phyloP scores from a whole-genome alignment of 2,329 filamentous ascomycete genomes.

The Fusarium acutatum region DNA sequence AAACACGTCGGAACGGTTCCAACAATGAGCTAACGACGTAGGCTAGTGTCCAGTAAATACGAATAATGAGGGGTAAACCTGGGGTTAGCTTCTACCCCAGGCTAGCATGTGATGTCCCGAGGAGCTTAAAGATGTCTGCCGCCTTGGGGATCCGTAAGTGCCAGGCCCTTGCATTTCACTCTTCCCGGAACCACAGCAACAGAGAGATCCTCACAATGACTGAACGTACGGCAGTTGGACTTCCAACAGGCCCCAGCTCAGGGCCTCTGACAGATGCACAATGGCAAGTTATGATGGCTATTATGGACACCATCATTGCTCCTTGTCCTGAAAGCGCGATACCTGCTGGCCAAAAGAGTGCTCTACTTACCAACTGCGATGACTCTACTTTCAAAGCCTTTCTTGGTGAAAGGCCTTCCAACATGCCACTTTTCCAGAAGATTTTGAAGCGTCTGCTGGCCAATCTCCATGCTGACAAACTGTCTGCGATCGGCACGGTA shows the following conservation, averaged over 20 bases:
- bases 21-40: neutral
- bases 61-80: neutral
- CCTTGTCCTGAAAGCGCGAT: neutral
- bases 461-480: neutral
- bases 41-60: neutral
- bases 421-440: neutral
- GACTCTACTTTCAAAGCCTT: neutral
- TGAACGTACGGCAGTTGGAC: neutral
- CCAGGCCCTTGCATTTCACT: too few species aligned
- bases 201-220: neutral
- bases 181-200: accelerated
- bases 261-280: neutral
- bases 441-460: neutral
- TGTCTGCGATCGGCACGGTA: neutral
- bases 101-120: neutral
- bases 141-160: neutral
- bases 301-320: neutral
- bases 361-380: neutral
- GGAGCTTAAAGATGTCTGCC: neutral
- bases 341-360: neutral
- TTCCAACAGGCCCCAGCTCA: neutral
- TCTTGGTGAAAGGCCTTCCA: neutral
- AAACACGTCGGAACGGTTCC: neutral
- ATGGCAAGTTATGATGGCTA: neutral
- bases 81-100: neutral